Evolutionary conservation across 176 grass and related monocot species (phyloP).

Genomic region (Phoenix dactylifera): DNA sequence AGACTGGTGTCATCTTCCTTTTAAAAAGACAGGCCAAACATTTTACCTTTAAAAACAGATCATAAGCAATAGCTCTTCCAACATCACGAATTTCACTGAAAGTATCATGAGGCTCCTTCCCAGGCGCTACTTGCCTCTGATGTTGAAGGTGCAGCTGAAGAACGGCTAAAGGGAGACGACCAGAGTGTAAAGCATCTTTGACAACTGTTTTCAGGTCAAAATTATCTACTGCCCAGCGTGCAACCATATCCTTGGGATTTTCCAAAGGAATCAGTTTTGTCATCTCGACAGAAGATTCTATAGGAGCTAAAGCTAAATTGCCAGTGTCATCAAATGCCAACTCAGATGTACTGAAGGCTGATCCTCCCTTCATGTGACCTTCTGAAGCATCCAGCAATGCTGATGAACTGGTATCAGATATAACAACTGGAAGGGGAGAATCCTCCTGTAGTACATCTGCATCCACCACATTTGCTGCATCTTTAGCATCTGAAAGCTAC

Average conservation of each 20-base stretch:
- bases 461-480: conserved; percentile 29
- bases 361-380: conserved; percentile 27
- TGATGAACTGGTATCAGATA: conserved; percentile 37
- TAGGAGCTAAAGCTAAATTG: conserved; percentile 36
- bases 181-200: conserved; percentile 77
- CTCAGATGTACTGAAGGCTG: conserved; percentile 25
- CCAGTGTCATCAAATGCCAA: conserved; percentile 28
- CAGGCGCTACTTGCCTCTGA: conserved; percentile 42
- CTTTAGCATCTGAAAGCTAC: conserved; percentile 58
- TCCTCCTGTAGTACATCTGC: conserved; percentile 40
- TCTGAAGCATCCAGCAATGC: conserved; percentile 24
- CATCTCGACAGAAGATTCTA: conserved; percentile 41
- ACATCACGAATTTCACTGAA: conserved; percentile 85
- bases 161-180: conserved; percentile 86
- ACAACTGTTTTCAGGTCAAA: conserved; percentile 74
- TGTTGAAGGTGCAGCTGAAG: conserved; percentile 83
- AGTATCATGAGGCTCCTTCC: conserved; percentile 43
- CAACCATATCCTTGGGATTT: conserved; percentile 92
- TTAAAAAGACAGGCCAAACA: conserved; percentile 7
- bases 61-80: conserved; percentile 82
- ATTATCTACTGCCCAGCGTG: conserved; percentile 71
- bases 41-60: conserved; percentile 81
- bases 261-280: conserved; percentile 33
- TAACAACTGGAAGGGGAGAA: conserved; percentile 34
- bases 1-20: not conserved